Base-by-base conservation (phyloP, 352 stramenopile genomes). In the Globisporangium paroecandrum region DNA sequence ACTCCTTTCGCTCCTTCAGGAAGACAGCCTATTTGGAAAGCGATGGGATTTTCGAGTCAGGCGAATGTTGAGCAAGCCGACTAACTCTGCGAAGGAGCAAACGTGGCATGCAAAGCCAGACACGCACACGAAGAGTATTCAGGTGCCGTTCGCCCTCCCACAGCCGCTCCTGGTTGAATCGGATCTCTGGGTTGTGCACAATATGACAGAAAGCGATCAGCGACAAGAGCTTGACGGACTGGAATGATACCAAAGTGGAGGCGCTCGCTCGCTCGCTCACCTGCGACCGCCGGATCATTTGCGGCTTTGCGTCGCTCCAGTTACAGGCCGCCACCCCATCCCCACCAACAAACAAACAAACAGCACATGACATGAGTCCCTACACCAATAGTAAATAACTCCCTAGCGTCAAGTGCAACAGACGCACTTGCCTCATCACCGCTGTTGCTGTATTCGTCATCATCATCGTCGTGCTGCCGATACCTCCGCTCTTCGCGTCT, bases 101-200 rank as follows among this genome's bases (percentile, higher is more conserved):
- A 24, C 25, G 12, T 4, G 27, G 1, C 7, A 53, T n/a, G 12
- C 20, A 15, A 3, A 25, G 12, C 43, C 2, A 49, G 8, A 25
- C 32, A 62, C 56, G 9, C 64, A 87, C 79, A 9, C 69, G 69
- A 38, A 85, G 65, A 20, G 59, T 46, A 29, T 78, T 71, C 0
- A 85, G 66, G 9, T 82, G 49, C 0, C 66, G 65, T 18, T 87
- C 75, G 62, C 80, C 71, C 3, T 78, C 63, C 43, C 36, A 69
- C 3, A 78, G 58, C 9, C 55, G 53, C 34, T 83, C 71, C 46
- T 79, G 69, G n/a, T 78, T 74, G 36, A 57, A 34, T 24, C 55
- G 66, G 41, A 69, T 47, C 51, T 64, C 63, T 38, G 27, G 58
- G 58, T 2, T 49, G 34, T 15, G 34, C 34, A 38, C 7, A 38